A percentile compares a stretch with the other conserved stretches of the same genome.
phyloP scores from a whole-genome alignment of 441 rosid species.

The Capsella rubella region DNA sequence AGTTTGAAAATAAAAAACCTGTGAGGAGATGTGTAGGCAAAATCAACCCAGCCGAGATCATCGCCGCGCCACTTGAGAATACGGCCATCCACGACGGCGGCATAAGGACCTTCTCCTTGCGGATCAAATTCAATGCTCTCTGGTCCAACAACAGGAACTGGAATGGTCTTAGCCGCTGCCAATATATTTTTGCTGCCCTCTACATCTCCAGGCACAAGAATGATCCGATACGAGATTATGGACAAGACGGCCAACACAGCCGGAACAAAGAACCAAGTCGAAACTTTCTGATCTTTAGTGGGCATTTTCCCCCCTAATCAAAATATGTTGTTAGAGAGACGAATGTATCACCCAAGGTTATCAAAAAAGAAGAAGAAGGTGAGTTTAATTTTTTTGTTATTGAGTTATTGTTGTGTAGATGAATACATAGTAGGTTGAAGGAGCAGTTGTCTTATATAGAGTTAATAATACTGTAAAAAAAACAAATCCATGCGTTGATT shows the following conservation, averaged over 20 bases:
- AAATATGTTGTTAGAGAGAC: not conserved
- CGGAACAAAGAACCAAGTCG: conserved; percentile 21
- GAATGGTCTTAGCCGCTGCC: conserved; percentile 42
- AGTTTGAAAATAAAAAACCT: conserved; percentile 37
- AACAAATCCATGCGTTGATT: not conserved
- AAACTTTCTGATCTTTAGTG: conserved; percentile 5
- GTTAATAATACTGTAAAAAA: not conserved
- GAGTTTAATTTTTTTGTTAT: not conserved
- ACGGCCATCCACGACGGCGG: conserved; percentile 67
- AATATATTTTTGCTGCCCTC: conserved; percentile 38
- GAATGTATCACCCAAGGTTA: too few relatives aligned
- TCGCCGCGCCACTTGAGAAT: conserved; percentile 69
- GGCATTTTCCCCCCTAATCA: conserved; percentile 11
- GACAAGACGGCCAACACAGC: conserved; percentile 21
- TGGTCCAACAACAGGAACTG: conserved; percentile 59
- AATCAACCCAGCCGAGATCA: conserved; percentile 59
- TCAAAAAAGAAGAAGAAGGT: not conserved
- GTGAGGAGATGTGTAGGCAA: conserved; percentile 60
- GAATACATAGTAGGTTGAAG: not conserved
- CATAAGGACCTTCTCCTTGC: conserved; percentile 71
- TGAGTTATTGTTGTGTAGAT: conserved; percentile 1
- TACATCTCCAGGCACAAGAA: conserved; percentile 13
- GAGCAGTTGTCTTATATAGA: not conserved
- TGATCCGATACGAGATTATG: conserved; percentile 6
- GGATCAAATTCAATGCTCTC: conserved; percentile 78